A percentile compares a stretch with the other conserved stretches of the same genome.
Conservation (phyloP, 495 filamentous ascomycete genomes). For the Staphylotrichum longicolle region DNA sequence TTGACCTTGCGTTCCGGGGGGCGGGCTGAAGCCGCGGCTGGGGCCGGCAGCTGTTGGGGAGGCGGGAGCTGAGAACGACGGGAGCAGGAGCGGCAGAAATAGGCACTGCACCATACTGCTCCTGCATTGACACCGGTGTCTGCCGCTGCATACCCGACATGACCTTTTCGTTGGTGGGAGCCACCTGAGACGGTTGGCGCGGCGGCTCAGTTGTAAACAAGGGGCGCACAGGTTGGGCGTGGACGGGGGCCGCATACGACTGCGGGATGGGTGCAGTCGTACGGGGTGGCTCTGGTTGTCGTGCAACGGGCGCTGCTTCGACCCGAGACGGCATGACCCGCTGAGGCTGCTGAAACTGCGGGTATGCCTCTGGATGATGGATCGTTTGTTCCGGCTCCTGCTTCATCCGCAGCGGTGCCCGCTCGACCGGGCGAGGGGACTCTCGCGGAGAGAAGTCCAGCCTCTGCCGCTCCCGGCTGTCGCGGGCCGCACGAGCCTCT, state of each 20-base stretch:
- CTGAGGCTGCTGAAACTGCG: slow-evolving; percentile 29
- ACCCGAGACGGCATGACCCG: slow-evolving; percentile 36
- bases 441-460: slow-evolving; percentile 31
- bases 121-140: slow-evolving; percentile 35
- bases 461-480: slow-evolving; percentile 33
- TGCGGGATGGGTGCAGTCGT: slow-evolving; percentile 36
- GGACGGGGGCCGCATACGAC: slow-evolving; percentile 32
- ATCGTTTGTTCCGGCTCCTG: slow-evolving; percentile 44
- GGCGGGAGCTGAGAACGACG: slow-evolving; percentile 27
- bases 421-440: slow-evolving; percentile 32
- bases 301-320: slow-evolving; percentile 40
- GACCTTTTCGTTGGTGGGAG: slow-evolving; percentile 26
- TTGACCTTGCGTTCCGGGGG: slow-evolving; percentile 46
- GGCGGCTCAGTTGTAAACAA: slow-evolving; percentile 30
- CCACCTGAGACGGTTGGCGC: slow-evolving; percentile 31
- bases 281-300: slow-evolving; percentile 45
- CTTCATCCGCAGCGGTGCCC: slow-evolving; percentile 40
- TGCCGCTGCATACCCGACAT: slow-evolving; percentile 36
- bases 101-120: slow-evolving; percentile 36
- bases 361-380: slow-evolving; percentile 33
- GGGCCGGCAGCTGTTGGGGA: slow-evolving; percentile 27
- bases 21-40: slow-evolving; percentile 33
- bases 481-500: slow-evolving; percentile 20
- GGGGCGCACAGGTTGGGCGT: slow-evolving; percentile 35
- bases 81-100: slow-evolving; percentile 36